Percentiles rank a stretch among this genome's conserved stretches.
Conservation (phyloP, 78 protist species). For the Diacronema lutheri region DNA sequence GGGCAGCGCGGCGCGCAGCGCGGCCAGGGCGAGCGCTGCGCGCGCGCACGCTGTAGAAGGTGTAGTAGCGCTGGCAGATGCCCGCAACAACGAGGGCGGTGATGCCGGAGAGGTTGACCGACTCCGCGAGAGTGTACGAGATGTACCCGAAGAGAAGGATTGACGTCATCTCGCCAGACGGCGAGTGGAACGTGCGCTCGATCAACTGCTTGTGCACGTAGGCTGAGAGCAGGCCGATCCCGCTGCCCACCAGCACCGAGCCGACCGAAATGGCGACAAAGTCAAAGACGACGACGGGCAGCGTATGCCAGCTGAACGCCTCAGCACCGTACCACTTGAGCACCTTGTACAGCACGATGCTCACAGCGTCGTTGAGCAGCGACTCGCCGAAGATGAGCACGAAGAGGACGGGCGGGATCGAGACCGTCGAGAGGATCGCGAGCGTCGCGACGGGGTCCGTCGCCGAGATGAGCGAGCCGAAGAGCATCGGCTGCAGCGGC, state of each 20-base stretch:
- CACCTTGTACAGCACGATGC: slow-evolving; percentile 69
- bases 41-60: too few species aligned
- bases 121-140: neutral
- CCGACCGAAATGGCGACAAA: neutral
- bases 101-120: neutral
- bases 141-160: neutral
- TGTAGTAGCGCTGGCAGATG: neutral
- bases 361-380: slow-evolving; percentile 86
- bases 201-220: neutral
- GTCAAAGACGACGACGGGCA: neutral
- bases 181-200: neutral
- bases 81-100: neutral
- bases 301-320: neutral
- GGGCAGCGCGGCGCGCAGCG: too few species aligned
- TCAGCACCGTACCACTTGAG: neutral
- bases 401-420: slow-evolving; percentile 68
- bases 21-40: too few species aligned
- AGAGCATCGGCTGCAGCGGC: slow-evolving; percentile 30
- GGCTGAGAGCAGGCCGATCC: neutral
- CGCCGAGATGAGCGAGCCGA: slow-evolving; percentile 82
- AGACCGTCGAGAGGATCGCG: slow-evolving; percentile 72
- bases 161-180: neutral
- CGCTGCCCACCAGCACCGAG: neutral
- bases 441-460: slow-evolving; percentile 93
- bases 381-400: slow-evolving; percentile 85